Percentiles rank a stretch among this genome's conserved stretches.
These are phyloP conservation scores for Hydrangea macrophylla DNA, from an alignment of 148 eudicot species.

Conservation along the genomic window DNA sequence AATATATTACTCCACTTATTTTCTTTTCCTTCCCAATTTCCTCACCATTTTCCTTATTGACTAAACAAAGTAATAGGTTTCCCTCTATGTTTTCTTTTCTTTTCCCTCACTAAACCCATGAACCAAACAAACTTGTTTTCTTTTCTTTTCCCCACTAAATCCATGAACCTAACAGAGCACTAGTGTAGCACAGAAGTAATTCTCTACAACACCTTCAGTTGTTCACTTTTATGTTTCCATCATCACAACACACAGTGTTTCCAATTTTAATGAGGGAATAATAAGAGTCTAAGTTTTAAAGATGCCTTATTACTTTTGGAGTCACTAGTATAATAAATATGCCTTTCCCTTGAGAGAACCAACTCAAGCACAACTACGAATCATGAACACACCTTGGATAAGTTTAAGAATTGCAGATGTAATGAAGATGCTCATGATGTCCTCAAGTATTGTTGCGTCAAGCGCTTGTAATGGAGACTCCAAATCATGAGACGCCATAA, in stretches of 20 bases:
- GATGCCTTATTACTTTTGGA: conserved; percentile 1
- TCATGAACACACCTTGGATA: conserved; percentile 50
- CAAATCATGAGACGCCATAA: conserved; percentile 81
- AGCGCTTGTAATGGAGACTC: conserved; percentile 80
- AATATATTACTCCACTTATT: too few species aligned
- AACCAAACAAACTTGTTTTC: too few species aligned
- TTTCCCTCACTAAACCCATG: too few species aligned
- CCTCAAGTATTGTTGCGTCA: conserved; percentile 75
- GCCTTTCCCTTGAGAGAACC: conserved; percentile 4
- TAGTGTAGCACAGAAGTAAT: neutral
- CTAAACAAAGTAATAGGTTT: too few species aligned
- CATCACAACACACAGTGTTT: neutral
- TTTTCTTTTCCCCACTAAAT: too few species aligned
- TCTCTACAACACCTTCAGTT: neutral
- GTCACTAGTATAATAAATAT: neutral
- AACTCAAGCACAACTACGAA: conserved; percentile 4
- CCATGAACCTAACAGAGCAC: too few species aligned
- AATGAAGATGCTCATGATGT: conserved; percentile 89
- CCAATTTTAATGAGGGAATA: neutral
- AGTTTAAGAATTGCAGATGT: conserved; percentile 88
- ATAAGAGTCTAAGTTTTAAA: neutral
- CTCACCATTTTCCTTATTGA: too few species aligned
- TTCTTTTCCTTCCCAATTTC: too few species aligned
- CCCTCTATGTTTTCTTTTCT: too few species aligned
- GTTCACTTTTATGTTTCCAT: neutral